Conservation (phyloP, 2,329 filamentous ascomycete species). For the Aspergillus luchuensis region DNA sequence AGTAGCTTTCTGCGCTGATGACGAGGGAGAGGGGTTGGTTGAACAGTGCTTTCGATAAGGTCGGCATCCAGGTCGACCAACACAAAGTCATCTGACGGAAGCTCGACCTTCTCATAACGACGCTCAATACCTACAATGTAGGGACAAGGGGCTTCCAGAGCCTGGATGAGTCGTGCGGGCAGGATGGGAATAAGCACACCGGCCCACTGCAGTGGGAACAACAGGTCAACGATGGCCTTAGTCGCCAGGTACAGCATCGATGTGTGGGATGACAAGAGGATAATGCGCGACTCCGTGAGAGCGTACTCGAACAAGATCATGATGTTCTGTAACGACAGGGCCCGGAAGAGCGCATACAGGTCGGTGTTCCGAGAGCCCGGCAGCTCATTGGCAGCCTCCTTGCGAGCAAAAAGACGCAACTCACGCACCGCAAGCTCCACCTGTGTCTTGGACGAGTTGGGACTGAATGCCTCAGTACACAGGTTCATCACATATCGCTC, state of each 20-base stretch:
- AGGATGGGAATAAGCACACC: slow-evolving; percentile 93
- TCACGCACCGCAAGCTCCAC: slow-evolving; percentile 90
- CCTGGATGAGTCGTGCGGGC: slow-evolving; percentile 82
- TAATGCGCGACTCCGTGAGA: slow-evolving; percentile 90
- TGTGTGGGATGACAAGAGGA: slow-evolving; percentile 91
- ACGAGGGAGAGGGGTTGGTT: slow-evolving; percentile 77
- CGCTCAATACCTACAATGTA: slow-evolving; percentile 97
- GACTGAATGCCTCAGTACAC: slow-evolving; percentile 91
- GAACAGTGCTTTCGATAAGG: slow-evolving; percentile 78
- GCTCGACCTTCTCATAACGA: slow-evolving; percentile 64
- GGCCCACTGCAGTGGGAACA: slow-evolving; percentile 91
- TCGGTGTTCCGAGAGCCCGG: slow-evolving; percentile 90
- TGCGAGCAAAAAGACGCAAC: slow-evolving; percentile 85
- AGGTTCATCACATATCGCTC: slow-evolving; percentile 97
- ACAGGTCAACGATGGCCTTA: slow-evolving; percentile 77
- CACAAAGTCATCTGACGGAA: slow-evolving; percentile 94
- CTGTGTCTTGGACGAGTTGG: slow-evolving; percentile 90
- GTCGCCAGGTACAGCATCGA: slow-evolving; percentile 94
- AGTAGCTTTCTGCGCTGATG: slow-evolving; percentile 88
- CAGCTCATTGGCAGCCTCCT: slow-evolving; percentile 89
- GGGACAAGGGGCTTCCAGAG: slow-evolving; percentile 90
- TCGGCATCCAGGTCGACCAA: slow-evolving; percentile 92
- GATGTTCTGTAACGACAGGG: slow-evolving; percentile 87
- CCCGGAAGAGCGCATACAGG: slow-evolving; percentile 88
- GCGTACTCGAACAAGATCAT: slow-evolving; percentile 91